Evolutionary conservation across 805 yeast species (phyloP).

Genomic region (Candida xyloterini): DNA sequence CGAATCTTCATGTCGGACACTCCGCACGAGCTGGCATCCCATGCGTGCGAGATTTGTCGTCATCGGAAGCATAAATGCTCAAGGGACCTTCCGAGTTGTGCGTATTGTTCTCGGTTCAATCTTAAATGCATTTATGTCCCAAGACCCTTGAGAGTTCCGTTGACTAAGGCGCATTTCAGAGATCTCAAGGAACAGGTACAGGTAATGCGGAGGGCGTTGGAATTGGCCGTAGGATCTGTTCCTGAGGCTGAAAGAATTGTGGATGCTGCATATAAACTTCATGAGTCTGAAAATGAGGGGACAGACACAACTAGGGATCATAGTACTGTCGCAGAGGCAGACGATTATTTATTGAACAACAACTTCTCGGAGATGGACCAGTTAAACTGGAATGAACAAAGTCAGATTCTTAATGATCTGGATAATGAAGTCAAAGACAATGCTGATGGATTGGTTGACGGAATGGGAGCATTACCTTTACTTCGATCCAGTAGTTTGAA

Average conservation of each 20-base stretch:
- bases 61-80: constrained; percentile 70
- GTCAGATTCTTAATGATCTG: constrained; percentile 19
- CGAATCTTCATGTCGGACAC: neutral
- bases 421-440: neutral
- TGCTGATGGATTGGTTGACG: constrained; percentile 9
- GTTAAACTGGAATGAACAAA: constrained; percentile 45
- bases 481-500: constrained; percentile 4
- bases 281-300: neutral
- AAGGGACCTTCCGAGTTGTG: constrained; percentile 63
- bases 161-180: constrained; percentile 70
- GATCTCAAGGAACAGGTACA: constrained; percentile 54
- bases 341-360: constrained; percentile 17
- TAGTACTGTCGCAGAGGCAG: constrained; percentile 7
- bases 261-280: constrained; percentile 1
- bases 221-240: constrained; percentile 18
- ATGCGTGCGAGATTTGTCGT: constrained; percentile 72
- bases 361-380: constrained; percentile 45
- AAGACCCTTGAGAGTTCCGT: constrained; percentile 62
- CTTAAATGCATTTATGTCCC: constrained; percentile 73
- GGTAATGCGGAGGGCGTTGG: constrained; percentile 39
- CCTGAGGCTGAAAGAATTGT: constrained; percentile 3
- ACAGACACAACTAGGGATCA: neutral
- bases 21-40: constrained; percentile 16
- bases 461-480: constrained; percentile 10
- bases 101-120: constrained; percentile 59